A percentile compares a stretch with the other conserved stretches of the same genome.
These are phyloP conservation scores for Candida anutae DNA, from an alignment of 1,139 yeast genomes.

Conservation along the genomic window DNA sequence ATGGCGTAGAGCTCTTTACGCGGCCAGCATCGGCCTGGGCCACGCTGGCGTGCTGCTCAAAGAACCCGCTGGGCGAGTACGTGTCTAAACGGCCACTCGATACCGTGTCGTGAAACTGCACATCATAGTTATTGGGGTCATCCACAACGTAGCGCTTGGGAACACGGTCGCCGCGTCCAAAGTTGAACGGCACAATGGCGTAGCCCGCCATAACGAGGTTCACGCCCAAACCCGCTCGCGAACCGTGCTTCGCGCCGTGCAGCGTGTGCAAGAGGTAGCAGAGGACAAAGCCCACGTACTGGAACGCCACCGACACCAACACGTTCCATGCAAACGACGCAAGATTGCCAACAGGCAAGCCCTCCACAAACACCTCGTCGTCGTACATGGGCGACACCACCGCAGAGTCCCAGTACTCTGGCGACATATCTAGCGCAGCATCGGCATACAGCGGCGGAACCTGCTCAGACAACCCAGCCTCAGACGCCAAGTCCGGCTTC, in stretches of 20 bases:
- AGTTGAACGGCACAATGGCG: constrained; percentile 56
- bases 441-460: constrained; percentile 93
- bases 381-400: constrained; percentile 74
- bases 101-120: constrained; percentile 28
- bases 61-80: constrained; percentile 30
- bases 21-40: constrained; percentile 7
- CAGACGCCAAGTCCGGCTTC: constrained; percentile 52
- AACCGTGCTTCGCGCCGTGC: constrained; percentile 95
- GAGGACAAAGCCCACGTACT: constrained; percentile 84
- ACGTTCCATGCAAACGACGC: constrained; percentile 87
- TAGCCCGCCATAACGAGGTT: constrained; percentile 77
- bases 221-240: constrained; percentile 86
- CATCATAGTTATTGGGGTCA: constrained; percentile 50
- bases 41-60: constrained; percentile 11
- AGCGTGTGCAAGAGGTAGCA: constrained; percentile 91
- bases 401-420: constrained; percentile 95
- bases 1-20: constrained; percentile 25
- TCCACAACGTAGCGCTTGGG: constrained; percentile 42
- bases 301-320: constrained; percentile 82
- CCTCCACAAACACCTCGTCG: constrained; percentile 91
- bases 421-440: constrained; percentile 90
- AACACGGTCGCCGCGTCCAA: constrained; percentile 31
- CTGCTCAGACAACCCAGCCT: constrained; percentile 27
- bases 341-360: constrained; percentile 90
- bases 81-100: constrained; percentile 38